A percentile compares a stretch with the other conserved stretches of the same genome.
These are phyloP conservation scores for Candida boleticola DNA, from an alignment of 805 yeast species.

Conservation along the genomic window DNA sequence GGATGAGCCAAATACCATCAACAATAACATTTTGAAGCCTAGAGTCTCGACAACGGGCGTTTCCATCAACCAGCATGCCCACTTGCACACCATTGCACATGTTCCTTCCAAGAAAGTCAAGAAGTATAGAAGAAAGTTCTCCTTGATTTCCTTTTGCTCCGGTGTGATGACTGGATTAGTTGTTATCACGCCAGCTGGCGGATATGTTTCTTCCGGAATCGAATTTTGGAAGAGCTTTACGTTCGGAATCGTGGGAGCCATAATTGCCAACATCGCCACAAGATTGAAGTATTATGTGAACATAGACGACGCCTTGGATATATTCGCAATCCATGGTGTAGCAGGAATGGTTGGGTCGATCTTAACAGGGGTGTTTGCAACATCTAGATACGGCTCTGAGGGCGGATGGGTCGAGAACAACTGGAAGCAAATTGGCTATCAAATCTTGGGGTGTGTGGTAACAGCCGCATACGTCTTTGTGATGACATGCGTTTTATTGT, in stretches of 20 bases:
- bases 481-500: conserved; percentile 29
- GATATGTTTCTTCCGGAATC: conserved; percentile 31
- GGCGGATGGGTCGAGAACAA: conserved; percentile 44
- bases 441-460: conserved; percentile 34
- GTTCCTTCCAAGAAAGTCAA: not conserved
- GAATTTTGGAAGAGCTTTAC: conserved; percentile 42
- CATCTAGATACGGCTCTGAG: conserved; percentile 23
- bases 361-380: conserved; percentile 41
- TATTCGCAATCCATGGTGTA: conserved; percentile 43
- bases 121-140: conserved; percentile 25
- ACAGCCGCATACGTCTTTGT: conserved; percentile 34
- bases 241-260: conserved; percentile 39
- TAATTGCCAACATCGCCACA: conserved; percentile 35
- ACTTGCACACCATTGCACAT: not conserved
- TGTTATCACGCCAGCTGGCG: conserved; percentile 44
- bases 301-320: conserved; percentile 44
- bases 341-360: conserved; percentile 41
- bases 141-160: conserved; percentile 38
- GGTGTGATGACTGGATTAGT: conserved; percentile 43
- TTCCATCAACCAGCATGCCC: not conserved
- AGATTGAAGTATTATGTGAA: conserved; percentile 36
- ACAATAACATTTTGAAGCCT: not conserved
- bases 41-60: not conserved
- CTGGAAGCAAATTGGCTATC: conserved; percentile 42
- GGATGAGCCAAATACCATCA: not conserved